These are phyloP conservation scores for Calonectria pseudoreteaudii DNA, from an alignment of 2,329 filamentous ascomycete genomes.

Conservation along the genomic window DNA sequence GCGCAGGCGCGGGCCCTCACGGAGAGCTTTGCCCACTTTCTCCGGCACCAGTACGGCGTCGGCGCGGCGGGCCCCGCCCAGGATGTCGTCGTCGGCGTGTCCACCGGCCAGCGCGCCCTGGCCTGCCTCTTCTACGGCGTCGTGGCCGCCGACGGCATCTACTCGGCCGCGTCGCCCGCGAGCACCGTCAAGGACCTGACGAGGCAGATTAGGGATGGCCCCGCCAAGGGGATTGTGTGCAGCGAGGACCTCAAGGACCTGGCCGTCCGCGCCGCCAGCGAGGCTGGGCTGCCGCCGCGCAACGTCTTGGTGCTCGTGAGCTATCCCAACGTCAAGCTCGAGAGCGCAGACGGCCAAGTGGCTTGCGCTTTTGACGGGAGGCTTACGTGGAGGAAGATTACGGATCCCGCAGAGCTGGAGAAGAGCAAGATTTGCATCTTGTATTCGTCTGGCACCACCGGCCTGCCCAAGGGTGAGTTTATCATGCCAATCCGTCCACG, in stretches of 20 bases:
- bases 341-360: slow-evolving; percentile 39
- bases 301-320: slow-evolving; percentile 65
- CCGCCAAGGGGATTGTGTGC: slow-evolving; percentile 56
- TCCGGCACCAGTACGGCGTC: slow-evolving; percentile 65
- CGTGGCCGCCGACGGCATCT: slow-evolving; percentile 70
- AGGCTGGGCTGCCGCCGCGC: slow-evolving; percentile 54
- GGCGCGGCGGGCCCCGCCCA: slow-evolving; percentile 60
- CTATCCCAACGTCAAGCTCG: slow-evolving; percentile 41
- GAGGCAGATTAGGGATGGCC: slow-evolving; percentile 55
- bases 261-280: slow-evolving; percentile 61
- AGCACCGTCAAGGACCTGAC: slow-evolving; percentile 64
- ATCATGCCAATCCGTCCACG: neutral
- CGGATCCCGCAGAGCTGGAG: slow-evolving; percentile 58
- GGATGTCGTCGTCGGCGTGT: slow-evolving; percentile 68
- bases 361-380: slow-evolving; percentile 47
- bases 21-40: slow-evolving; percentile 65
- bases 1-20: slow-evolving; percentile 59
- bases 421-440: slow-evolving; percentile 55
- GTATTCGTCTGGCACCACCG: slow-evolving; percentile 63
- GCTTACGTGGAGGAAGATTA: slow-evolving; percentile 66
- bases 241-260: slow-evolving; percentile 60
- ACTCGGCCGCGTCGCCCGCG: slow-evolving; percentile 64
- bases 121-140: slow-evolving; percentile 66
- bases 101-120: slow-evolving; percentile 66
- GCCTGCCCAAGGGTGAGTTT: slow-evolving; percentile 56